These are phyloP conservation scores for Paracoccidioides lutzii DNA, from an alignment of 2,329 filamentous ascomycete species.

Conservation along the genomic window DNA sequence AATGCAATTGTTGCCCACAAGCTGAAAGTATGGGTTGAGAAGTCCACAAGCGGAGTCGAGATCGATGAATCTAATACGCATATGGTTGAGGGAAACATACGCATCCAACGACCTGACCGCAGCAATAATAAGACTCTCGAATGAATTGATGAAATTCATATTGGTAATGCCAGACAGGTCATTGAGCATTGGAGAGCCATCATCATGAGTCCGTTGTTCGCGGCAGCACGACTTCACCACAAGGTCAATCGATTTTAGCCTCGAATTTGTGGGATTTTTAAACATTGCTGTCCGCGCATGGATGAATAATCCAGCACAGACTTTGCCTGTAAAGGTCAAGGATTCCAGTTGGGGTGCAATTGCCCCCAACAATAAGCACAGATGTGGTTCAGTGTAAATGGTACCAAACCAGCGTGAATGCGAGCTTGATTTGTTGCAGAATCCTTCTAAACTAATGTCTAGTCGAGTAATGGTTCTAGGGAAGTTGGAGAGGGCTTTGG, in stretches of 20 bases:
- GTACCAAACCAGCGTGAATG: slow-evolving; percentile 39
- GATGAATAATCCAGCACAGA: slow-evolving; percentile 58
- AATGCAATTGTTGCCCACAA: slow-evolving; percentile 48
- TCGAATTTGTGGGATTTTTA: slow-evolving; percentile 30
- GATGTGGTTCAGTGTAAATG: slow-evolving; percentile 44
- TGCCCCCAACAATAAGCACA: slow-evolving; percentile 51
- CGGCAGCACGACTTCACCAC: slow-evolving; percentile 65
- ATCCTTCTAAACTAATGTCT: slow-evolving; percentile 57
- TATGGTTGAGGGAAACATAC: slow-evolving; percentile 47
- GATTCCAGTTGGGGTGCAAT: slow-evolving; percentile 52
- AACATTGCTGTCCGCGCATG: slow-evolving; percentile 40
- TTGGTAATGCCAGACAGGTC: slow-evolving; percentile 61
- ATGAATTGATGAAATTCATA: slow-evolving; percentile 57
- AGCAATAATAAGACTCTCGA: slow-evolving; percentile 54
- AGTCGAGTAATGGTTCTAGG: slow-evolving; percentile 49
- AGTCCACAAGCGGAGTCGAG: slow-evolving; percentile 58
- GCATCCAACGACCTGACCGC: slow-evolving; percentile 48
- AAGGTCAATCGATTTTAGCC: slow-evolving; percentile 54
- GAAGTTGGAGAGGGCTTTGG: slow-evolving; percentile 46
- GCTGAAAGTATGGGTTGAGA: slow-evolving; percentile 59
- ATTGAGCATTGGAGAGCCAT: slow-evolving; percentile 35
- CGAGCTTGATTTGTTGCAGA: slow-evolving; percentile 51
- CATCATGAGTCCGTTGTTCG: slow-evolving; percentile 13
- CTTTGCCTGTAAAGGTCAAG: slow-evolving; percentile 57
- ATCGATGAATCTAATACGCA: slow-evolving; percentile 64